phyloP scores from a whole-genome alignment of 225 moss, liverwort and hornwort species.

The Polytrichum formosum region DNA sequence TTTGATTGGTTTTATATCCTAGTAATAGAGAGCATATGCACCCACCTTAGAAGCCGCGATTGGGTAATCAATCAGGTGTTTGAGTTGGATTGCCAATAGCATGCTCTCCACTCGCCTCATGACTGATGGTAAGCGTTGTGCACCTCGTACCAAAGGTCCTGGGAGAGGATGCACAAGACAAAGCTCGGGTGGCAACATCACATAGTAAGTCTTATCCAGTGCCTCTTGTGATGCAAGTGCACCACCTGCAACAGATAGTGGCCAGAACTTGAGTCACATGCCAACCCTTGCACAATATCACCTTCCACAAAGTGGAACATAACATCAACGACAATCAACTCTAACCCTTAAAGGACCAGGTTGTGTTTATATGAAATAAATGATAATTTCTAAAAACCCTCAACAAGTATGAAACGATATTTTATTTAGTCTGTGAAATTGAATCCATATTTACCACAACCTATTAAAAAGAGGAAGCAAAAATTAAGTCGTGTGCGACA shows the following conservation, averaged over 20 bases:
- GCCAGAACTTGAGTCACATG: no score
- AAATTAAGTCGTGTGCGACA: no score
- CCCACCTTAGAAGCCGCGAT: constrained; percentile 88
- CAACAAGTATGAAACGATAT: no score
- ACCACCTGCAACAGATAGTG: constrained; percentile 45
- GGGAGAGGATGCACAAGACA: constrained; percentile 98
- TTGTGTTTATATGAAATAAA: no score
- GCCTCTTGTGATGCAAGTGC: constrained; percentile 63
- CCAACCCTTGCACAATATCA: no score
- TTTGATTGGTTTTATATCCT: neutral
- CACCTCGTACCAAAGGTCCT: constrained; percentile 89
- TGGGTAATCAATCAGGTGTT: constrained; percentile 71
- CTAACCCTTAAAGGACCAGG: neutral
- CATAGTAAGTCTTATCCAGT: constrained; percentile 94
- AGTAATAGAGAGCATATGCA: constrained; percentile 1
- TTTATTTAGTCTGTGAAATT: no score
- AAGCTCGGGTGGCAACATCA: constrained; percentile 98
- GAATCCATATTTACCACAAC: no score
- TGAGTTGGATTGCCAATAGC: constrained; percentile 91
- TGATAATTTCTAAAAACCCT: no score
- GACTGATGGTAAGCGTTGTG: constrained; percentile 94
- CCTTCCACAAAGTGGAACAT: no score
- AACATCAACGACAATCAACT: constrained; percentile 1
- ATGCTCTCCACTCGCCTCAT: constrained; percentile 99
- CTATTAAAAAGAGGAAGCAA: no score